Base-by-base conservation (phyloP, 2,329 filamentous ascomycete genomes). In the Dryadomyces quercus-mongolicae region DNA sequence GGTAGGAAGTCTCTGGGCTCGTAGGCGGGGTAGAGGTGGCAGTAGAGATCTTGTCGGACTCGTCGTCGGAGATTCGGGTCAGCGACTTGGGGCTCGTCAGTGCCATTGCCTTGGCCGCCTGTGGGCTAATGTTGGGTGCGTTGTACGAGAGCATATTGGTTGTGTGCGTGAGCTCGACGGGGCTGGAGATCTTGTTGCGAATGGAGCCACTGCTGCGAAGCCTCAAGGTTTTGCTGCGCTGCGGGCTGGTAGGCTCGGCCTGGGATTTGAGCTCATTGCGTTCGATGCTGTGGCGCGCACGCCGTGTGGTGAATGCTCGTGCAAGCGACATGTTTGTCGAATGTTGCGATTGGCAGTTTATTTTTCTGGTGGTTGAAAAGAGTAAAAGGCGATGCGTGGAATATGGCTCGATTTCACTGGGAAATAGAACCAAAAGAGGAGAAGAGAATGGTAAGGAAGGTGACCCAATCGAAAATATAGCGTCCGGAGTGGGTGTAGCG, bases 61-160 rank as follows among this genome's bases (percentile, higher is more conserved):
- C 87, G 56, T 86, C 83, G 45, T 81, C 81, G 3, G 84, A 86
- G 60, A 77, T 76, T 62, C 74, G 74, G 64, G 73, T 74, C 46
- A 77, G 80, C 12, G 74, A 72, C 18, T 74, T 74, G 64, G 73
- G 73, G 43, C 77, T 80, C 12, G 73, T 72, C n/a, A 66, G 62
- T 13, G 55, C n/a, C 5, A 12, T 13, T 40, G 38, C 16, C 38
- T 38, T 49, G n/a, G 75, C 70, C 2, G 78, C 74, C 31, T 64
- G 63, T 60, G 67, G 64, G 64, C 76, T 72, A 58, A 96, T 83
- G 65, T 96, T 86, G 51, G 92, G 92, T 10, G 93, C 91, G 65
- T 92, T 92, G 77, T 95, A 95, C 8, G 89, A 90, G 54, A 96
- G 84, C 80, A 94, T 89, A 70, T 97, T 98, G 62, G 93, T 97